Conservation (phyloP, 345 rosid genomes). For the Zanthoxylum bungeanum region DNA sequence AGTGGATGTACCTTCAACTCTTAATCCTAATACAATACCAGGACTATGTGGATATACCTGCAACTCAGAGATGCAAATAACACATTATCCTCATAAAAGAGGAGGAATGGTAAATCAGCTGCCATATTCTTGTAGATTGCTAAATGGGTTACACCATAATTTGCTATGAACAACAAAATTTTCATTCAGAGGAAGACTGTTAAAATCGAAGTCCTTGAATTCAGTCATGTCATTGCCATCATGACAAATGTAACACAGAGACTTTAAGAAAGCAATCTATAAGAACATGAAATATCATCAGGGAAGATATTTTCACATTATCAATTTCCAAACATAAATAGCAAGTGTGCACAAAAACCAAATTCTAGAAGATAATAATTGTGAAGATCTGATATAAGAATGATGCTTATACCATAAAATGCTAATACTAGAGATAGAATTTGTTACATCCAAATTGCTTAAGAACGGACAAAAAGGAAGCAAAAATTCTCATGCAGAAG, state of each 20-base stretch:
- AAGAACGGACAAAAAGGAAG: constrained; percentile 12
- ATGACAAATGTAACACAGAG: neutral
- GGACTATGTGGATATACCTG: neutral
- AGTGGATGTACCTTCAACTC: no score
- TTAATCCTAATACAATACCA: neutral
- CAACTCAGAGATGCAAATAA: neutral
- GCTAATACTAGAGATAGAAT: constrained; percentile 9
- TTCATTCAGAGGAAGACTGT: neutral
- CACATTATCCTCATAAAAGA: neutral
- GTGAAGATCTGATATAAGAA: constrained; percentile 1
- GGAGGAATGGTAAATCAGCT: neutral
- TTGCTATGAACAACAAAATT: neutral
- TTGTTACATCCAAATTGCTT: constrained; percentile 12
- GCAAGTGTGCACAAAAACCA: neutral
- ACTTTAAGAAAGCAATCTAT: neutral
- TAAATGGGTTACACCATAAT: neutral
- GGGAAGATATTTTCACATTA: neutral
- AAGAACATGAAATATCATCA: neutral
- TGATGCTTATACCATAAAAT: neutral
- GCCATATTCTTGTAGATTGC: neutral
- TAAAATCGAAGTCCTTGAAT: neutral
- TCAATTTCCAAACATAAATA: neutral
- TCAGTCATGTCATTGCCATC: neutral
- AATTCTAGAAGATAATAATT: neutral
- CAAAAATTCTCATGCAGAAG: constrained; percentile 35